phyloP scores from a whole-genome alignment of 2,329 filamentous ascomycete genomes.

The Colletotrichum musicola region DNA sequence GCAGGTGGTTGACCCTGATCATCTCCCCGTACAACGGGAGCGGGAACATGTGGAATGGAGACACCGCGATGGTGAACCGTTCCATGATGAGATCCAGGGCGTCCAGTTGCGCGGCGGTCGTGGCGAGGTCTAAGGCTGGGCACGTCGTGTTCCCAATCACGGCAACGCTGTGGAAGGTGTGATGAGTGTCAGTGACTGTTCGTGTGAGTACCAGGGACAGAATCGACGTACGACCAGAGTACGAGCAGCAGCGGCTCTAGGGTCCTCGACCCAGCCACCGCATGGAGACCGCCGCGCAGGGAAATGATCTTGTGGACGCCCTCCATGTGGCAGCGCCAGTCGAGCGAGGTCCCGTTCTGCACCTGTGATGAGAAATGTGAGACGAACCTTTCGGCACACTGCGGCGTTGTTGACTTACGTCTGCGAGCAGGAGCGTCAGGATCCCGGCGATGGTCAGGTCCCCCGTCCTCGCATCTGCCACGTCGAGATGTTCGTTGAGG shows the following conservation, averaged over 20 bases:
- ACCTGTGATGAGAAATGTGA: constrained; percentile 42
- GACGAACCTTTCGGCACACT: neutral
- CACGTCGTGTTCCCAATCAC: constrained; percentile 53
- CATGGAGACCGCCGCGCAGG: constrained; percentile 49
- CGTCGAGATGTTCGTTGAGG: constrained; percentile 45
- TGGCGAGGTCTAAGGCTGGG: constrained; percentile 48
- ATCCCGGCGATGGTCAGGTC: constrained; percentile 49
- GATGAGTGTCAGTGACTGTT: constrained; percentile 28
- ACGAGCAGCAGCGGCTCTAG: constrained; percentile 44
- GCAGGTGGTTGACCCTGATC: constrained; percentile 52
- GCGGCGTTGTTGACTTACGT: constrained; percentile 43
- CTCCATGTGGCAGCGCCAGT: constrained; percentile 52
- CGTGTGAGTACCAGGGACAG: constrained; percentile 14
- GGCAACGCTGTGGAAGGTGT: constrained; percentile 43
- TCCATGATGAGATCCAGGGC: constrained; percentile 45
- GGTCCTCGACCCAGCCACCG: constrained; percentile 27
- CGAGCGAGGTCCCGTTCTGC: constrained; percentile 48
- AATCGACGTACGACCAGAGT: constrained; percentile 43
- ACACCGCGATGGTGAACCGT: constrained; percentile 36
- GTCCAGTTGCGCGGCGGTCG: constrained; percentile 43
- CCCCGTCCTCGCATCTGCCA: constrained; percentile 39
- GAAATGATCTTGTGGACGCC: constrained; percentile 48
- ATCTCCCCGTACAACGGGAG: constrained; percentile 48
- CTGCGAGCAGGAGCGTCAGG: constrained; percentile 47
- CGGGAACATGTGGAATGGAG: constrained; percentile 48